Base-by-base conservation (phyloP, 2,329 filamentous ascomycete species). In the Fonsecaea nubica region DNA sequence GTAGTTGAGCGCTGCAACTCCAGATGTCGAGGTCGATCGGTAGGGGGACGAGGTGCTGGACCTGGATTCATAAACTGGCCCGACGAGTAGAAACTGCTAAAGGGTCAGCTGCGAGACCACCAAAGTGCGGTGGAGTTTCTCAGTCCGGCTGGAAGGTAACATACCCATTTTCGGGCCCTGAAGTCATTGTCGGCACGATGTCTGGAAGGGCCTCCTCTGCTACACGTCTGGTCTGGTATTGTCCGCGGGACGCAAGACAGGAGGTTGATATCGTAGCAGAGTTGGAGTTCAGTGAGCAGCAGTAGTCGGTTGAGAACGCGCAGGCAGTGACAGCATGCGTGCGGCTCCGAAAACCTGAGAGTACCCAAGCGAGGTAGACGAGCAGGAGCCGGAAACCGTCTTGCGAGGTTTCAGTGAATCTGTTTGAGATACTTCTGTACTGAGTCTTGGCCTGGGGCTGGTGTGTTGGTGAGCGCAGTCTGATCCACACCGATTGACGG, bases 61-160 rank as follows among this genome's bases (percentile, higher is more conserved):
- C 95, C 93, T 69, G 95, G 93, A 80, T 98, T 98, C 91, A 98
- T 96, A 82, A 98, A 98, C 74, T 89, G 86, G 70, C 86, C 85
- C 67, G 84, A 80, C 52, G 85, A 81, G 79, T 89, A 90, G 74
- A 87, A 83, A 72, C 85, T 87, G 76, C 12, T 36, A 38, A 12
- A 62, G 35, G 21, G 66, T 71, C 58, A 70, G 63, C 35, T 15
- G 30, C 35, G 33, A 30, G 4, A 35, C 36, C 21, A 35, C 12
- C n/a, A 38, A 33, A 33, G 15, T 25, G 30, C 12, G 50, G 25
- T 21, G 21, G 42, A 25, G 13, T 45, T 30, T 48, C 32, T 40
- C 58, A 15, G 10, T 25, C 15, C n/a, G 36, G 33, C 38, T n/a
- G 48, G n/a, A 10, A 33, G 30, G 25, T n/a, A 9, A 62, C 68